Base-by-base conservation (phyloP, 371 early-diverging fungal genomes). In the Mortierella sp. region DNA sequence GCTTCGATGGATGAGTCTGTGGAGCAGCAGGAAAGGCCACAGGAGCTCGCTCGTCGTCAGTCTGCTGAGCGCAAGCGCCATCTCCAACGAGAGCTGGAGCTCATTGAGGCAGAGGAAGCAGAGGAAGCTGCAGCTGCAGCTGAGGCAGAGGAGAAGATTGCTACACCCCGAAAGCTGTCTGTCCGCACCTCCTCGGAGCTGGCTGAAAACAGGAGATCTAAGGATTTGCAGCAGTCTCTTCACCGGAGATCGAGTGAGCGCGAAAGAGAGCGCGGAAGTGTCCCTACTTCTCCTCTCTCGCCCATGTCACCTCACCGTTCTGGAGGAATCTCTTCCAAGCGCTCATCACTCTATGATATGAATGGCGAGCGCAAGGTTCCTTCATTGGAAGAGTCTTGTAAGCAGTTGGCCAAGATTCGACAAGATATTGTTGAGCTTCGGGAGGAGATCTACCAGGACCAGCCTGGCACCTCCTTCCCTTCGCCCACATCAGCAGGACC, bases 361-460 rank as follows among this genome's bases (percentile, higher is more conserved):
- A 70, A 77, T 44, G 77, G 75, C 24, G 85, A 79, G 4, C 81
- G 79, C 21, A 44, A 75, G 21, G 75, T 78, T 1, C 82, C 85
- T 8, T 77, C 85, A 0, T 27, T 85, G 54, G 82, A 81, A 46
- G 85, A 85, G 55, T 80, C 81, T 5, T 77, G 74, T 58, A 77
- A 78, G 76, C 79, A 74, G 44, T 48, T 85, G 48, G 79, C 79
- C 38, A 79, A 76, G 46, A 78, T 85, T 10, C 75, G 79, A 38
- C 78, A 85, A 24, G 85, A 85, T n/a, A 79, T 81, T 72, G 79
- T 72, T 11, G 81, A 76, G 48, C 63, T 81, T 16, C 76, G 79
- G 10, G 74, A 85, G 55, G 79, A 81, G 75, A 78, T 85, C 32
- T 78, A 80, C n/a, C 78, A 81, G 35, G 81, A 80, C 38, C 77